phyloP scores from a whole-genome alignment of 1,284 basidiomycete genomes.

The Microstroma glucosiphilum region DNA sequence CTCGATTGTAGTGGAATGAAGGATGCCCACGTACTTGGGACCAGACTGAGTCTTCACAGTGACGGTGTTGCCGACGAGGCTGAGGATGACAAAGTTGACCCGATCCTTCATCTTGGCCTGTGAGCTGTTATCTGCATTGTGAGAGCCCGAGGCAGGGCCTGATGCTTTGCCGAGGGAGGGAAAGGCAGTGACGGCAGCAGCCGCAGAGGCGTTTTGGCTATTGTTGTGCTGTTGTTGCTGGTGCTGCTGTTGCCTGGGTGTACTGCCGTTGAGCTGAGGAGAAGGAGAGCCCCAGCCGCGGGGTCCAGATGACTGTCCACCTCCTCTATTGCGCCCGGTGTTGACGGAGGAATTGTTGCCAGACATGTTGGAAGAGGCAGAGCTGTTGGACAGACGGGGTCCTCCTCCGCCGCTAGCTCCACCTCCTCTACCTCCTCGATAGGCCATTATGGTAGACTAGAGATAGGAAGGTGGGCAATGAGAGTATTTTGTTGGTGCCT shows the following conservation, averaged over 20 bases:
- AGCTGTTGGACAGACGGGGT: not conserved
- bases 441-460: not conserved
- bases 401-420: not conserved
- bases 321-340: not conserved
- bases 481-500: too few relatives aligned
- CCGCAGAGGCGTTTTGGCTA: not conserved
- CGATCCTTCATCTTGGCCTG: conserved; percentile 25
- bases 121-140: not conserved
- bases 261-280: not conserved
- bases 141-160: not conserved
- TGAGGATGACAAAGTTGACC: conserved; percentile 33
- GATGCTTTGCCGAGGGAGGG: conserved; percentile 3
- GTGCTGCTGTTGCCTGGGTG: not conserved
- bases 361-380: not conserved
- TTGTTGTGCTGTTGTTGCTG: not conserved
- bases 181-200: not conserved
- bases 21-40: conserved; percentile 38
- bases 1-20: conserved; percentile 24
- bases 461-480: too few relatives aligned
- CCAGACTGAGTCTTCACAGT: conserved; percentile 35
- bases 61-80: conserved; percentile 34
- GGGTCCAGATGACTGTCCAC: not conserved
- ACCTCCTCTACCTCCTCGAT: not conserved
- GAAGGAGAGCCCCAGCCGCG: not conserved
- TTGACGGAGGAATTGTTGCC: not conserved